phyloP scores from a whole-genome alignment of 176 grass and related monocot species.

The Elymus sibiricus region DNA sequence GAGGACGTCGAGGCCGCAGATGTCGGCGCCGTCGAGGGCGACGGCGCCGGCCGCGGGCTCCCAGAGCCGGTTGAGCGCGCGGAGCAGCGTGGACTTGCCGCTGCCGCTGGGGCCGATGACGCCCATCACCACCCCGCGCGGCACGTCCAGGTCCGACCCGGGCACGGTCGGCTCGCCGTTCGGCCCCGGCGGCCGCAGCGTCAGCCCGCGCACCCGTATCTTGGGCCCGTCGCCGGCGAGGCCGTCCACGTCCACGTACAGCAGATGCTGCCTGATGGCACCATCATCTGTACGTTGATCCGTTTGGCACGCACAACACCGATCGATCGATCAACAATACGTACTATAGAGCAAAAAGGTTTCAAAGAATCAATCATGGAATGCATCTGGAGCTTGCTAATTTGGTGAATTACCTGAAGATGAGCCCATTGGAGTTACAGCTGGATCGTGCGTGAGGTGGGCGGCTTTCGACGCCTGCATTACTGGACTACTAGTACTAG shows the following conservation, averaged over 20 bases:
- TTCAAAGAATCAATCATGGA: no score
- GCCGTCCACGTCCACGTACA: conserved; percentile 44
- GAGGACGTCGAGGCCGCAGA: conserved; percentile 74
- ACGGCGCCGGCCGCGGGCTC: conserved; percentile 63
- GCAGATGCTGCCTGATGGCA: conserved; percentile 48
- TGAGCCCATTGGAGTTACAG: conserved; percentile 13
- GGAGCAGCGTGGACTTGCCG: conserved; percentile 95
- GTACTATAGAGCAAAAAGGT: background rate
- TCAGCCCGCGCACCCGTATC: conserved; percentile 57
- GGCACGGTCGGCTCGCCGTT: conserved; percentile 58
- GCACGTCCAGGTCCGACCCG: conserved; percentile 61
- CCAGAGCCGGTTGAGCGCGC: conserved; percentile 90
- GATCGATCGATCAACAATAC: background rate
- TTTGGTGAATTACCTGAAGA: conserved; percentile 24
- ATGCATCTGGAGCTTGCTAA: no score
- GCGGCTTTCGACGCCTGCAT: no score
- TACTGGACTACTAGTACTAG: no score
- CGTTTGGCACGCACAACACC: background rate
- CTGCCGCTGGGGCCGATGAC: conserved; percentile 96
- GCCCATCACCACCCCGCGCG: conserved; percentile 60
- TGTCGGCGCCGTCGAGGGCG: conserved; percentile 75
- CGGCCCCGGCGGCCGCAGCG: conserved; percentile 43
- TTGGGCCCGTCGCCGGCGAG: conserved; percentile 22
- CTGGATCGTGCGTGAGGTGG: no score
- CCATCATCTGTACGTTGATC: conserved; percentile 20